Evolutionary conservation across 305 asterid genomes (phyloP).

Genomic region (Solanum hybrid): DNA sequence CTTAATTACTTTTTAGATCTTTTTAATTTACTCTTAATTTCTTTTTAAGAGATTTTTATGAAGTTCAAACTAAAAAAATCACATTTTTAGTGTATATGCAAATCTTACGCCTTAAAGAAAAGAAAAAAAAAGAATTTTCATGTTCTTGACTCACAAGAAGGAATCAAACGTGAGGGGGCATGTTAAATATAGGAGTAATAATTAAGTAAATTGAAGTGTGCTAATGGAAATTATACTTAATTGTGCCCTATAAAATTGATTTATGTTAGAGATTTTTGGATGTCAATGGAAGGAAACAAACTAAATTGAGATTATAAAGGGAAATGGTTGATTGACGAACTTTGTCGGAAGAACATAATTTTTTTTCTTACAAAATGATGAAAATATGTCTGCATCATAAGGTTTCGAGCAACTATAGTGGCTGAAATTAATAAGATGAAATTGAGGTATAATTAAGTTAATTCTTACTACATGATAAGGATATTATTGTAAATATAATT

Average conservation of each 20-base stretch:
- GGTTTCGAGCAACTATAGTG: too few relatives aligned
- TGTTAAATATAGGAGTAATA: background rate
- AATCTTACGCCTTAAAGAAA: background rate
- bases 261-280: background rate
- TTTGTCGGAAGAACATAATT: too few relatives aligned
- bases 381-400: too few relatives aligned
- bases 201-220: background rate
- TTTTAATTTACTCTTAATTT: background rate
- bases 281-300: background rate
- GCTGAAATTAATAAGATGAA: too few relatives aligned
- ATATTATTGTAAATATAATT: too few relatives aligned
- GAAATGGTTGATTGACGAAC: too few relatives aligned
- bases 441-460: too few relatives aligned
- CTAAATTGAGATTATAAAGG: background rate
- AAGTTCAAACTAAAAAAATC: background rate
- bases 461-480: background rate
- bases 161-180: background rate
- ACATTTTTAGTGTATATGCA: background rate
- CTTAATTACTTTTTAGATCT: background rate
- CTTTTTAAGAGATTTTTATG: background rate
- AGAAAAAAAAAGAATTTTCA: background rate
- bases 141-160: background rate
- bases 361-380: too few relatives aligned
- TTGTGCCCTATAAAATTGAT: background rate
- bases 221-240: background rate